Evolutionary conservation across 2,329 filamentous ascomycete genomes (phyloP).

Genomic region (Onygenales sp.): DNA sequence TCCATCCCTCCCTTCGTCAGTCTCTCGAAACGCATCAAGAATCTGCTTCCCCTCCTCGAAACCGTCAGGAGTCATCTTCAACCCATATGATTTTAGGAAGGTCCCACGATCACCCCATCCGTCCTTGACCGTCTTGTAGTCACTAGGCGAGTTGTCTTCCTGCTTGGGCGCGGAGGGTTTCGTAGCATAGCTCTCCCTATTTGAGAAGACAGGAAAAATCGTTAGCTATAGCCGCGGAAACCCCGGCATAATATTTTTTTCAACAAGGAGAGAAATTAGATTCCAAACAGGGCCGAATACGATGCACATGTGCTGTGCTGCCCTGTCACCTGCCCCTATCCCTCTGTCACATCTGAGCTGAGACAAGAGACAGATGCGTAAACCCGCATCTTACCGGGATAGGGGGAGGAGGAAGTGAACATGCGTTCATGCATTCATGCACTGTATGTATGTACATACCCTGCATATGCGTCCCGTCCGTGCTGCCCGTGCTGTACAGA

Average conservation of each 20-base stretch:
- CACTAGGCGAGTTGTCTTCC: neutral
- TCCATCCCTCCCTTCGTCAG: neutral
- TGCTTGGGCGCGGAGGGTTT: too few relatives aligned
- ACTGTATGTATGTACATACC: neutral
- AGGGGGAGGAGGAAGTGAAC: neutral
- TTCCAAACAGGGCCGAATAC: neutral
- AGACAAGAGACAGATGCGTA: neutral
- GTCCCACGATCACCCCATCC: constrained; percentile 12
- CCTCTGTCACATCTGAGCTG: neutral
- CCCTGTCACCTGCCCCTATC: neutral
- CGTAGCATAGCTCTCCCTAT: too few relatives aligned
- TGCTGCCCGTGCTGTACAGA: too few relatives aligned
- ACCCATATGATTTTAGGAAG: constrained; percentile 14
- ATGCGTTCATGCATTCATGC: neutral
- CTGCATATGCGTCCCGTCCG: neutral
- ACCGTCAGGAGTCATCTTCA: constrained; percentile 11
- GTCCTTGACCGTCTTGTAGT: constrained; percentile 11
- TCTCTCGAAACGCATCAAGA: constrained; percentile 8
- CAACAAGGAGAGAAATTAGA: neutral
- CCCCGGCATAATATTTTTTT: neutral
- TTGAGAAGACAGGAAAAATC: too few relatives aligned
- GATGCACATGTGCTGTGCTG: neutral
- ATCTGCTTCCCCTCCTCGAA: constrained; percentile 15
- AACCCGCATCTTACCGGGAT: neutral
- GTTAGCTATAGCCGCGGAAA: constrained; percentile 13